Percentiles rank a stretch among this genome's conserved stretches.
Evolutionary conservation across 306 rosid species (phyloP).

Genomic region (Gleditsia sinensis): DNA sequence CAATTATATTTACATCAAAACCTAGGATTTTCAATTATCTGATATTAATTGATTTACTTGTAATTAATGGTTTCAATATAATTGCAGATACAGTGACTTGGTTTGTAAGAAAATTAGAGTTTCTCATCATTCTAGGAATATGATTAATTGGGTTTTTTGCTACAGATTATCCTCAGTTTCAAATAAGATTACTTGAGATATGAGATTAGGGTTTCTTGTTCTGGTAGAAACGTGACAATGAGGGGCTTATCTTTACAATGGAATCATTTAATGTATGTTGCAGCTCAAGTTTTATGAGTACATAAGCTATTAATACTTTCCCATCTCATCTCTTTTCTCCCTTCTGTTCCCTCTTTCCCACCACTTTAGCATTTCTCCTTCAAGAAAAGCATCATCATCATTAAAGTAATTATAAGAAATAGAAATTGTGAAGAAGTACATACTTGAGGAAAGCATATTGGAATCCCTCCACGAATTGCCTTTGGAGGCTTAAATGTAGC

Average conservation of each 20-base stretch:
- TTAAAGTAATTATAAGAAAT: constrained; percentile 34
- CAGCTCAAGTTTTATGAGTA: constrained; percentile 19
- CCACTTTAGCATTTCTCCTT: background rate
- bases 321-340: constrained; percentile 14
- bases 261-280: background rate
- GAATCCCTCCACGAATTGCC: constrained; percentile 97
- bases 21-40: background rate
- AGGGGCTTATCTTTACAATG: constrained; percentile 1
- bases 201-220: constrained; percentile 5
- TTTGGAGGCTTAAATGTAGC: constrained; percentile 82
- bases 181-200: constrained; percentile 3
- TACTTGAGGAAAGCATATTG: constrained; percentile 97
- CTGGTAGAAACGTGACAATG: constrained; percentile 3
- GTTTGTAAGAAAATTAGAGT: background rate
- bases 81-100: background rate
- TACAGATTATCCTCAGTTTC: background rate
- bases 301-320: constrained; percentile 8
- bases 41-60: background rate
- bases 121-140: background rate
- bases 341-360: background rate
- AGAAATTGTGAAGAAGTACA: constrained; percentile 41
- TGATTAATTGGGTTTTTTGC: background rate
- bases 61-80: constrained; percentile 8
- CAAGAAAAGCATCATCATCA: constrained; percentile 6
- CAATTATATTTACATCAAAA: constrained; percentile 18